Percentiles rank a stretch among this genome's conserved stretches.
phyloP scores from a whole-genome alignment of 208 protist species.

The Trypanosoma rangeli region DNA sequence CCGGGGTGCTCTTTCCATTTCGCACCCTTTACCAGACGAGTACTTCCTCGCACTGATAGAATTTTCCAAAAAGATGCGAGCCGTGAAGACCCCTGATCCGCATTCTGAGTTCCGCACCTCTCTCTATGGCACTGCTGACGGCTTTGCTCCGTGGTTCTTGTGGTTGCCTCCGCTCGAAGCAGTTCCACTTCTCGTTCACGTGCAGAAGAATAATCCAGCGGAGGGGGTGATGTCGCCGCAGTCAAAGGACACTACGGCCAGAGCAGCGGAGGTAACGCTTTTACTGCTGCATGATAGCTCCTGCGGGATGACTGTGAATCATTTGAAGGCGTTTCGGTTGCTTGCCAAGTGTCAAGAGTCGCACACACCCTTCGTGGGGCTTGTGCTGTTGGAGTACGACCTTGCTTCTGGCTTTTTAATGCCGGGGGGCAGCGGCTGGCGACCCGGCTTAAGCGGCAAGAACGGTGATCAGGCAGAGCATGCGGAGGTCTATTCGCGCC shows the following conservation, averaged over 20 bases:
- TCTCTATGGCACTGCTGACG: neutral
- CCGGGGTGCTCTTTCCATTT: neutral
- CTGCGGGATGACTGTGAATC: conserved; percentile 44
- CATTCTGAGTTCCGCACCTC: conserved; percentile 9
- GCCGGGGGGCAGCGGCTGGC: neutral
- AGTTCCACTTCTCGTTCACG: conserved; percentile 23
- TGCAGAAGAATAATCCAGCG: conserved; percentile 4
- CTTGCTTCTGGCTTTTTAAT: conserved; percentile 10
- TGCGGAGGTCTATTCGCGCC: conserved; percentile 13
- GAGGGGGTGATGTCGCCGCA: neutral
- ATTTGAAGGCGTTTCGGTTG: conserved; percentile 41
- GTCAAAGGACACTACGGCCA: neutral
- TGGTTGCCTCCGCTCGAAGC: conserved; percentile 24
- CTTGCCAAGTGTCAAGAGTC: conserved; percentile 18
- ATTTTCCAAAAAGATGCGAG: neutral
- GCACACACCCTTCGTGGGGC: neutral
- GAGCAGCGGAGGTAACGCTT: conserved; percentile 6
- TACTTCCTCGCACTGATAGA: neutral
- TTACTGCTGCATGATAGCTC: conserved; percentile 40
- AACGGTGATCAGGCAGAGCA: neutral
- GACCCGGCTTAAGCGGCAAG: neutral
- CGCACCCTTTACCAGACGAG: conserved; percentile 2
- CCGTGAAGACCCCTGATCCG: neutral
- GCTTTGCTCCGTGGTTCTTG: conserved; percentile 23
- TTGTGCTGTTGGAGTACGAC: conserved; percentile 26